Evolutionary conservation across 2,329 filamentous ascomycete genomes (phyloP), one percentile per base, ranked within the genome.

Genomic region (Didymella exigua): DNA sequence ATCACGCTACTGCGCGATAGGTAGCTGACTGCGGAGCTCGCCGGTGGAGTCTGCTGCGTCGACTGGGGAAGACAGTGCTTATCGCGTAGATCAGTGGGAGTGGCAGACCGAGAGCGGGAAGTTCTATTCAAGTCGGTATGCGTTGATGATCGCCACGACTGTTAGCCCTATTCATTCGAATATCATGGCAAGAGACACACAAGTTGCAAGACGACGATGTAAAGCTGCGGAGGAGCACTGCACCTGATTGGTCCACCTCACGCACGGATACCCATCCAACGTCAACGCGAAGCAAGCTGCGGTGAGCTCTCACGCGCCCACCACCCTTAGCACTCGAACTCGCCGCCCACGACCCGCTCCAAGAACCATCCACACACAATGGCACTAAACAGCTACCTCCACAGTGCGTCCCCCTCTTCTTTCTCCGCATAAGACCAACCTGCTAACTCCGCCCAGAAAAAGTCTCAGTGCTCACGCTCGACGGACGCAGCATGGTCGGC

Each of bases 391-490:
- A 65, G 67, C 56, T 78, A 78, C 66, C 63, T 78, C 27, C 77
- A 78, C 66, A 78, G 77, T 77, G 65, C 49, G 66, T 24, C 37
- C 16, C 23, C 23, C 37, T 18, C 23, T 41, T 9, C 33, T 11
- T 18, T 27, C 24, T 18, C 5, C n/a, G n/a, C n/a, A n/a, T 1
- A 14, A 16, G 13, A 13, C 24, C 4, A 27, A 14, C n/a, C 58
- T 19, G 10, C 23, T 21, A 60, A 62, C 41, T 6, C 14, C 4
- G 16, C 36, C 2, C 37, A 97, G 95, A 96, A 78, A 96, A 91
- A 77, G 91, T 98, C 66, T 83, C 93, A 54, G 89, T 98, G 70
- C 85, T 98, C 61, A 98, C 95, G 24, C 89, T 91, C 65, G 95
- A 98, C 77, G 95, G 93, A 46, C 88, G 93, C 67, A 96, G 91